A percentile compares a stretch with the other conserved stretches of the same genome.
Conservation (phyloP, 768 basidiomycete genomes). For the Boletus vinaceobasis region DNA sequence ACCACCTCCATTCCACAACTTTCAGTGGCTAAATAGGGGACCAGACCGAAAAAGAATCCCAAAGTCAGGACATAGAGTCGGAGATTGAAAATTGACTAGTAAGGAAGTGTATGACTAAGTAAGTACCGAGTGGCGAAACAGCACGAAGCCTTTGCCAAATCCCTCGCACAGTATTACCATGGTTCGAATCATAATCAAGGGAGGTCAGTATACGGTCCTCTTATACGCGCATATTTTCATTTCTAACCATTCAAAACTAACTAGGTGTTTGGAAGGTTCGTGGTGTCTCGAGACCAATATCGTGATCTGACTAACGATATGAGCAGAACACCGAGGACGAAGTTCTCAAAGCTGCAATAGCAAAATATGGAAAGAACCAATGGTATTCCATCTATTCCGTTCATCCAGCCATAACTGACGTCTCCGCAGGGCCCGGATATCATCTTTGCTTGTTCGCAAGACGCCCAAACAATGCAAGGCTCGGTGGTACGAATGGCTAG, state of each 20-base stretch:
- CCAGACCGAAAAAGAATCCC: neutral
- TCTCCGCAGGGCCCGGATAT: conserved; percentile 83
- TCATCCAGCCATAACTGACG: neutral
- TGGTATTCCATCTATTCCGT: conserved; percentile 45
- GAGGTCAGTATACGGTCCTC: conserved; percentile 46
- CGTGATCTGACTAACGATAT: conserved; percentile 6
- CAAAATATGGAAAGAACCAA: conserved; percentile 96
- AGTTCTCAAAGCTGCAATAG: conserved; percentile 97
- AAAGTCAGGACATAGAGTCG: conserved; percentile 11
- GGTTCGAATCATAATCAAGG: conserved; percentile 92
- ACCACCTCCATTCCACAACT: neutral
- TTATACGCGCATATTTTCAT: neutral
- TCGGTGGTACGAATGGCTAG: conserved; percentile 99
- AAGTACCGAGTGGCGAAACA: neutral
- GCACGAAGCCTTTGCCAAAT: neutral
- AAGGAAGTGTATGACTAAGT: conserved; percentile 11
- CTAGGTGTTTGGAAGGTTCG: conserved; percentile 82
- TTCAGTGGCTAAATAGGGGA: conserved; percentile 16
- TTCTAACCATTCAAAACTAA: conserved; percentile 1
- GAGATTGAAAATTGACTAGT: conserved; percentile 15
- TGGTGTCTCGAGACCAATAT: neutral
- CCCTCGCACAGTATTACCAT: conserved; percentile 36
- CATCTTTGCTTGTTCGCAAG: conserved; percentile 94
- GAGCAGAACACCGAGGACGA: conserved; percentile 92
- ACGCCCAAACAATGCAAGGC: conserved; percentile 99